Percentiles rank a stretch among this genome's conserved stretches.
Conservation (phyloP, 164 flowering plant genomes). For the Vitis rotundifolia region DNA sequence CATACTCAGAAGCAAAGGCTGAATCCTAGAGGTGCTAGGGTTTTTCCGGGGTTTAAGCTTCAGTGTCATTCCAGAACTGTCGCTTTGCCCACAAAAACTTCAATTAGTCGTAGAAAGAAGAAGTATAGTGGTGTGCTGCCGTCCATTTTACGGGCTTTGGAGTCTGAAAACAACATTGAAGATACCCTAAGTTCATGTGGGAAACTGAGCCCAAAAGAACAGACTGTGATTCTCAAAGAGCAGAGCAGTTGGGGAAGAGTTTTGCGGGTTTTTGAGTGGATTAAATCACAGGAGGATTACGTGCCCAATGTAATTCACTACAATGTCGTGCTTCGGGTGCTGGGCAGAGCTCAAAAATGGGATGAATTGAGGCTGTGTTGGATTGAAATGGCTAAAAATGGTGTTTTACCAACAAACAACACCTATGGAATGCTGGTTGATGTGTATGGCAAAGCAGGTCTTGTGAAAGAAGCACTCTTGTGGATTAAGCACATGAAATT, state of each 20-base stretch:
- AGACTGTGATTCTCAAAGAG: constrained; percentile 82
- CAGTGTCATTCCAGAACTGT: constrained; percentile 35
- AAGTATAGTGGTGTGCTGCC: constrained; percentile 66
- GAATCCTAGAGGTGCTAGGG: constrained; percentile 8
- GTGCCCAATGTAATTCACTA: constrained; percentile 84
- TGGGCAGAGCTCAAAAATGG: constrained; percentile 83
- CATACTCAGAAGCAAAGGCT: constrained; percentile 6
- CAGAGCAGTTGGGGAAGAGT: constrained; percentile 67
- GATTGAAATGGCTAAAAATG: constrained; percentile 84
- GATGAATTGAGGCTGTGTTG: constrained; percentile 83
- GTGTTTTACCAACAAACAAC: constrained; percentile 71
- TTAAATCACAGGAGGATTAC: constrained; percentile 71
- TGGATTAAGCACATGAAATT: constrained; percentile 88
- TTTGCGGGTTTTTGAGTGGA: constrained; percentile 65
- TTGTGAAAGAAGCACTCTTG: constrained; percentile 74
- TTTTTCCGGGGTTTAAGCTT: constrained; percentile 26
- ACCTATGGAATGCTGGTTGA: constrained; percentile 83
- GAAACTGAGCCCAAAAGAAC: constrained; percentile 71
- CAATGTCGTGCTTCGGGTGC: constrained; percentile 69
- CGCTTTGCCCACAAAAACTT: constrained; percentile 23
- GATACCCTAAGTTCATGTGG: constrained; percentile 45
- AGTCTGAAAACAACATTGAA: constrained; percentile 41
- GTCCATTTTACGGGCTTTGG: constrained; percentile 52
- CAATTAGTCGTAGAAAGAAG: constrained; percentile 31
- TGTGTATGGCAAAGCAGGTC: constrained; percentile 89